Evolutionary conservation across 1,284 basidiomycete genomes (phyloP).

Genomic region (Agroathelia rolfsii): DNA sequence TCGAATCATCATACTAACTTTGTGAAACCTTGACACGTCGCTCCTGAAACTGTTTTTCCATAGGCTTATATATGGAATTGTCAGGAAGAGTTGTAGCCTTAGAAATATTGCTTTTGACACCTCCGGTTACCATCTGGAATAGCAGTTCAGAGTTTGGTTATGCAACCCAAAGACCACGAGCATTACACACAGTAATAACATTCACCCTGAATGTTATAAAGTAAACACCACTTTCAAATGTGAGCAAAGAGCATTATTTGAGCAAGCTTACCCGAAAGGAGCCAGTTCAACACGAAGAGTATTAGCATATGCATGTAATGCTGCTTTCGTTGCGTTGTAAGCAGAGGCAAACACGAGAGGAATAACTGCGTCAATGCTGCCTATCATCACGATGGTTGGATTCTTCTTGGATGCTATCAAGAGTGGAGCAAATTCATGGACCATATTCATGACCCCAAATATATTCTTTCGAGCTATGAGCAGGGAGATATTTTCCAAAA

Average conservation of each 20-base stretch:
- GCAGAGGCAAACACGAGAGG: slow-evolving; percentile 18
- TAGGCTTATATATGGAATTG: slow-evolving; percentile 20
- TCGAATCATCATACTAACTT: slow-evolving; percentile 12
- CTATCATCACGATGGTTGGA: slow-evolving; percentile 19
- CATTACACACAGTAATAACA: slow-evolving; percentile 17
- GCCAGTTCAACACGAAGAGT: slow-evolving; percentile 21
- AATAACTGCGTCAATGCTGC: slow-evolving; percentile 17
- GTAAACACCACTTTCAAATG: not conserved
- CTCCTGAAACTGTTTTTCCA: slow-evolving; percentile 14
- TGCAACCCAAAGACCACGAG: not conserved
- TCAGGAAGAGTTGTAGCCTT: slow-evolving; percentile 12
- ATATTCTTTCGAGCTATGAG: no score
- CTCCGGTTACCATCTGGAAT: slow-evolving; percentile 19
- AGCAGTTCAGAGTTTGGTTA: not conserved
- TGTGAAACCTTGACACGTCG: slow-evolving; percentile 11
- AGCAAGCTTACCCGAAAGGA: slow-evolving; percentile 16
- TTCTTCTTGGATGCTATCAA: slow-evolving; percentile 18
- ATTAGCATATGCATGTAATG: slow-evolving; percentile 17
- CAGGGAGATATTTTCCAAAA: no score
- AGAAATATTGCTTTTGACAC: slow-evolving; percentile 19
- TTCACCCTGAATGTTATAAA: slow-evolving; percentile 20
- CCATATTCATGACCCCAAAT: slow-evolving; percentile 19
- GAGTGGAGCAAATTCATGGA: slow-evolving; percentile 21
- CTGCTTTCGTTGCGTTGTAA: slow-evolving; percentile 23
- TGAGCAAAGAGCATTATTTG: not conserved